phyloP scores from a whole-genome alignment of 345 rosid genomes.

The Murraya koenigii region DNA sequence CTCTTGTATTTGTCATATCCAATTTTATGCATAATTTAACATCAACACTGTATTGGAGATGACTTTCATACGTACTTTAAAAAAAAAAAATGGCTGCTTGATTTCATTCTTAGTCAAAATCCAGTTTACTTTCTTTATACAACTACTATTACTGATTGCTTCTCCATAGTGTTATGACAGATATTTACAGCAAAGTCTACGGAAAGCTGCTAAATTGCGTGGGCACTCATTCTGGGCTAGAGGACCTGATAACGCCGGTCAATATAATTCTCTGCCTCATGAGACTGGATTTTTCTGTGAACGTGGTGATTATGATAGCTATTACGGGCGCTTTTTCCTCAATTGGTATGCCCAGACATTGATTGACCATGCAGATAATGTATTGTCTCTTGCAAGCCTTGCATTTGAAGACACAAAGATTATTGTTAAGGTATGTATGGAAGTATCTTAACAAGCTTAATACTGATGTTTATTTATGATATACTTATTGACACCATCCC shows the following conservation, averaged over 20 bases:
- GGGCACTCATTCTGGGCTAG: conserved; percentile 86
- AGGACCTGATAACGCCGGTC: conserved; percentile 91
- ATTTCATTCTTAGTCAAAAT: background rate
- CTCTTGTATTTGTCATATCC: background rate
- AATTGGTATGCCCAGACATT: conserved; percentile 81
- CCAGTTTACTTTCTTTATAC: background rate
- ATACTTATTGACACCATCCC: background rate
- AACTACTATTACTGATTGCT: conserved; percentile 10
- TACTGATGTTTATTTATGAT: background rate
- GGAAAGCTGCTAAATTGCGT: conserved; percentile 69
- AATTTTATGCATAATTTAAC: background rate
- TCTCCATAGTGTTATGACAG: conserved; percentile 79
- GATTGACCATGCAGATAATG: conserved; percentile 72
- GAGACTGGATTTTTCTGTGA: conserved; percentile 91
- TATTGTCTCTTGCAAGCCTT: conserved; percentile 76
- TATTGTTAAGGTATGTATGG: conserved; percentile 62
- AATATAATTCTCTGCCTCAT: conserved; percentile 85
- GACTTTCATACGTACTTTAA: background rate
- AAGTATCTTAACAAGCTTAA: background rate
- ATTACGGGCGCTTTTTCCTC: conserved; percentile 89
- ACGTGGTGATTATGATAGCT: conserved; percentile 92
- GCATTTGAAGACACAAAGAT: conserved; percentile 78
- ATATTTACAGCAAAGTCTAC: conserved; percentile 67
- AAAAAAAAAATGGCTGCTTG: background rate
- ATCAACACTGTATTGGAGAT: background rate